Evolutionary conservation across 768 basidiomycete genomes (phyloP).

Genomic region (Rhizopogon sp.): DNA sequence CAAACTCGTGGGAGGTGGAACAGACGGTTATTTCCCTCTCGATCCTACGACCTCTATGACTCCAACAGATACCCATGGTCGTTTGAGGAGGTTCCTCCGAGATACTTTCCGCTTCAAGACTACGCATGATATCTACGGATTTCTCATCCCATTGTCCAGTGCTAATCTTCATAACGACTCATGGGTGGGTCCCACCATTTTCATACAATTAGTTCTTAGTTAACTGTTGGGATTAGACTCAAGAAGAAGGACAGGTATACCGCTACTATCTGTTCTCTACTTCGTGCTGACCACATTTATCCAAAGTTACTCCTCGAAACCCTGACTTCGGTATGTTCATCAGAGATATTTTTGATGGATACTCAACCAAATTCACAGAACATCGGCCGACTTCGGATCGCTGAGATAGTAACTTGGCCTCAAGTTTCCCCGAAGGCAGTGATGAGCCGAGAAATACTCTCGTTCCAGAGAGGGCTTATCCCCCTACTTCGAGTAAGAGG

Average conservation of each 20-base stretch:
- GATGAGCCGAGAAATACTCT: conserved; percentile 31
- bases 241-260: conserved; percentile 48
- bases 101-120: conserved; percentile 40
- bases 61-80: conserved; percentile 44
- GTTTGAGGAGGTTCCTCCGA: conserved; percentile 36
- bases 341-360: background rate
- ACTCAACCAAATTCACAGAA: conserved; percentile 25
- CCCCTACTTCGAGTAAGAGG: conserved; percentile 45
- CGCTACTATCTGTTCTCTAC: background rate
- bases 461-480: conserved; percentile 56
- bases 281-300: conserved; percentile 2
- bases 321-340: conserved; percentile 32
- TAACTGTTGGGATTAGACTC: conserved; percentile 25
- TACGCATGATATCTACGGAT: conserved; percentile 41
- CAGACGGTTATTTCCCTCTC: conserved; percentile 37
- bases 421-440: conserved; percentile 35
- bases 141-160: conserved; percentile 32
- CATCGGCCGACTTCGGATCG: conserved; percentile 46
- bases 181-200: conserved; percentile 33
- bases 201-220: background rate
- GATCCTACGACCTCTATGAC: conserved; percentile 27
- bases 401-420: conserved; percentile 44
- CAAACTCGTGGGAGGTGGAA: conserved; percentile 35
- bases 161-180: conserved; percentile 30
- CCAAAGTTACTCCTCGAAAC: conserved; percentile 35